A percentile compares a stretch with the other conserved stretches of the same genome.
Evolutionary conservation across 495 filamentous ascomycete species (phyloP).

Genomic region (Geopyxis carbonaria): DNA sequence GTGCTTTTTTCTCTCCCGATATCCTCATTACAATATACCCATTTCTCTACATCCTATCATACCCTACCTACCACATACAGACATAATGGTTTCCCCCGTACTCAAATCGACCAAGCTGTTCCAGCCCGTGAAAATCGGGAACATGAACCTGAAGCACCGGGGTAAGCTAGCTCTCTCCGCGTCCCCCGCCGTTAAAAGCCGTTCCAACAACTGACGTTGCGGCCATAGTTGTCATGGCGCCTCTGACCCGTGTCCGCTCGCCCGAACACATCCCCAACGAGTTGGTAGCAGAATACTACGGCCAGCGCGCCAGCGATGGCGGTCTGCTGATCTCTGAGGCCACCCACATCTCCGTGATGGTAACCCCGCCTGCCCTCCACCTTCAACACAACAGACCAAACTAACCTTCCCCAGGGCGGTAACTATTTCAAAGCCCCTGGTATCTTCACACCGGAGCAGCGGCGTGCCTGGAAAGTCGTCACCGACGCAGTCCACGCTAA

Average conservation of each 20-base stretch:
- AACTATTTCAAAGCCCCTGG: slow-evolving; percentile 41
- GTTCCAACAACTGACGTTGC: background rate
- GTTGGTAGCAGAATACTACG: slow-evolving; percentile 41
- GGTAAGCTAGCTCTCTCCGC: background rate
- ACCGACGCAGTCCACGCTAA: slow-evolving; percentile 51
- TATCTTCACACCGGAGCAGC: slow-evolving; percentile 45
- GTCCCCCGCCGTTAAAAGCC: background rate
- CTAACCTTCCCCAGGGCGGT: slow-evolving; percentile 7
- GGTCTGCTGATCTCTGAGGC: slow-evolving; percentile 50
- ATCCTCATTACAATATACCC: no score
- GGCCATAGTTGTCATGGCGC: slow-evolving; percentile 22
- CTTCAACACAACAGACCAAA: background rate
- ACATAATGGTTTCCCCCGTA: no score
- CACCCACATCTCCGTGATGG: slow-evolving; percentile 41
- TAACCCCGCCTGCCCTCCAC: slow-evolving; percentile 14
- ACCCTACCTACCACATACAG: no score
- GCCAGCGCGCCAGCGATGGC: slow-evolving; percentile 41
- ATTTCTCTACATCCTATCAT: no score
- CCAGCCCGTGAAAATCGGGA: slow-evolving; percentile 35
- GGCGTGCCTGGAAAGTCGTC: slow-evolving; percentile 42
- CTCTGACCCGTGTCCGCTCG: slow-evolving; percentile 23
- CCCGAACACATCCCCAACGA: slow-evolving; percentile 32
- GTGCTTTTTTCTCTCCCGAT: no score
- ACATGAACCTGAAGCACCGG: slow-evolving; percentile 29
- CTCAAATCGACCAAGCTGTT: slow-evolving; percentile 31